Evolutionary conservation across 805 yeast species (phyloP).

Genomic region (Zygotorulaspora florentina): DNA sequence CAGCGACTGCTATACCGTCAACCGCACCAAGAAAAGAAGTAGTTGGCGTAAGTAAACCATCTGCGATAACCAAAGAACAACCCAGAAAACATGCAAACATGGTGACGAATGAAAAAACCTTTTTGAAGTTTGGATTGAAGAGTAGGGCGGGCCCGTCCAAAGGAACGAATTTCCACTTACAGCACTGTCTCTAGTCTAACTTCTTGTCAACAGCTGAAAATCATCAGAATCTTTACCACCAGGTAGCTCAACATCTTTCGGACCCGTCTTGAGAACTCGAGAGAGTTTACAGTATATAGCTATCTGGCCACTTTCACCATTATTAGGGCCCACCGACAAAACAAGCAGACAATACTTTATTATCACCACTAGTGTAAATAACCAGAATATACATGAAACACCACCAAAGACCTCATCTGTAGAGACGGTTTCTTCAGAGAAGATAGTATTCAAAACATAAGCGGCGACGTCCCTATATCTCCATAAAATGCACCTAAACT

Average conservation of each 20-base stretch:
- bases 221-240: constrained; percentile 36
- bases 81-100: constrained; percentile 47
- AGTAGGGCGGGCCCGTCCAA: neutral
- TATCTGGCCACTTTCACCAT: constrained; percentile 61
- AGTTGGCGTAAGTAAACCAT: constrained; percentile 60
- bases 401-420: constrained; percentile 46
- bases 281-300: constrained; percentile 61
- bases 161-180: constrained; percentile 32
- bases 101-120: constrained; percentile 1
- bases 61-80: constrained; percentile 53
- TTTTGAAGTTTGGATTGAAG: constrained; percentile 3
- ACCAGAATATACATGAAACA: constrained; percentile 50
- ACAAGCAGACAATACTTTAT: constrained; percentile 50
- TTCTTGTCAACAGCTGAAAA: constrained; percentile 36
- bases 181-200: constrained; percentile 13
- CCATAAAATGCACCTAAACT: constrained; percentile 59
- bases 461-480: constrained; percentile 59
- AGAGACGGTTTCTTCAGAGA: constrained; percentile 32
- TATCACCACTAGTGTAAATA: constrained; percentile 50
- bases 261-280: constrained; percentile 44
- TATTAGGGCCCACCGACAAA: constrained; percentile 48
- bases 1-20: constrained; percentile 52
- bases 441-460: constrained; percentile 44
- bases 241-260: constrained; percentile 39
- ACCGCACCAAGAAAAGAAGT: constrained; percentile 57